phyloP scores from a whole-genome alignment of 1,284 basidiomycete species.

The Leccinum fallax region DNA sequence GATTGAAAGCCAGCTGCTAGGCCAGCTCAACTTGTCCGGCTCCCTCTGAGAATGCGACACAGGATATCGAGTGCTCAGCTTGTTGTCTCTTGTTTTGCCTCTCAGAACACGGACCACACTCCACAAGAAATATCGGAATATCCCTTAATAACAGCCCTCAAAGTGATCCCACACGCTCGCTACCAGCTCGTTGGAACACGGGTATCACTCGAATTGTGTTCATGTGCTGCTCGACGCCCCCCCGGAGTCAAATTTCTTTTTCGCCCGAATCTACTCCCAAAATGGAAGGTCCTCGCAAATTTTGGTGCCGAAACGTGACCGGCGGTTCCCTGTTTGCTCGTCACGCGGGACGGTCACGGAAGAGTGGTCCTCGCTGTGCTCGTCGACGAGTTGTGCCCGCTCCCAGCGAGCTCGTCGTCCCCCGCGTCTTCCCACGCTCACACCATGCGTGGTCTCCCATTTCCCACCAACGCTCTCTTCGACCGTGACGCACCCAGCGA shows the following conservation, averaged over 20 bases:
- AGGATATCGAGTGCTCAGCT: constrained; percentile 31
- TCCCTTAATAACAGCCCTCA: background rate
- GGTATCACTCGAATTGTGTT: background rate
- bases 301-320: constrained; percentile 36
- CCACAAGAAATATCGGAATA: background rate
- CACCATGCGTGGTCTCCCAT: constrained; percentile 61
- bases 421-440: constrained; percentile 10
- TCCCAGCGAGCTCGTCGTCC: constrained; percentile 15
- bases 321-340: constrained; percentile 27
- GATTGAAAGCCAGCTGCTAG: constrained; percentile 41
- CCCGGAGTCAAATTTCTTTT: constrained; percentile 10
- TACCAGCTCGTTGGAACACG: background rate
- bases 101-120: constrained; percentile 13
- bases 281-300: constrained; percentile 17
- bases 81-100: constrained; percentile 34
- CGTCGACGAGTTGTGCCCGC: constrained; percentile 30
- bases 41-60: constrained; percentile 36
- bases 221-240: background rate
- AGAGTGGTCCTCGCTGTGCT: constrained; percentile 33
- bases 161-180: background rate
- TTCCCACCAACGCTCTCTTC: constrained; percentile 49
- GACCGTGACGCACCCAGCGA: constrained; percentile 58
- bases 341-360: constrained; percentile 38
- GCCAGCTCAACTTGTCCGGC: constrained; percentile 34
- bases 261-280: constrained; percentile 14